Base-by-base conservation (phyloP, 768 basidiomycete species). In the Lactarius trivialis region DNA sequence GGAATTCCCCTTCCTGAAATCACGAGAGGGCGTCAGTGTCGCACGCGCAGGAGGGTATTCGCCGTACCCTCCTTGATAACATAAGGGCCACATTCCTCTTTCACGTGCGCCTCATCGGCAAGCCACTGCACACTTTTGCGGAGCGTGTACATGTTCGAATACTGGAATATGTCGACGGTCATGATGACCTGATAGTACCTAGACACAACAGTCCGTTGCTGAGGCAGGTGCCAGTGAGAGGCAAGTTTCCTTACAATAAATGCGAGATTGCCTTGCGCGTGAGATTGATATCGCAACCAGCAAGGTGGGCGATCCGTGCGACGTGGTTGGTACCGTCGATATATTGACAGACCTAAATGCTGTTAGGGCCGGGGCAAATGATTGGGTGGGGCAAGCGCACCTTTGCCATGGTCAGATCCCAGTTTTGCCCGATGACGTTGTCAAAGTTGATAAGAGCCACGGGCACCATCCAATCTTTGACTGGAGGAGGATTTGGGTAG, bases 101-200 rank as follows among this genome's bases (percentile, higher is more conserved):
- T 85, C 53, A 98, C 91, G 69, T 92, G 88, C 4, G 79, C 74
- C 70, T 95, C 92, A 55, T 89, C 84, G 15, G 89, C 92, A 36
- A 97, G 82, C 82, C 89, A 92, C 68, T 93, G 86, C 26, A 97
- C 84, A 64, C 85, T 88, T 68, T 89, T 91, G 56, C 89, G 84
- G 30, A 94, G 79, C 0, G 93, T 93, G 71, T 99, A 99, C 86
- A 96, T 93, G 73, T 98, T 98, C 17, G 93, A 93, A 73, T 89
- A 96, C 72, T 97, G 95, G 72, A 99, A 99, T 49, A 98, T 92
- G 75, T 99, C 97, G 58, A 95, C 85, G 65, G 86, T 89, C 89
- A 98, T 93, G 66, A 97, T 85, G 45, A 95, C 93, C 76, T 97
- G 93, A 71, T 98, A 98, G 70, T 93, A 97, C 49, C 93, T 95